Evolutionary conservation across 805 yeast species (phyloP).

Genomic region (Starmerella sp.): DNA sequence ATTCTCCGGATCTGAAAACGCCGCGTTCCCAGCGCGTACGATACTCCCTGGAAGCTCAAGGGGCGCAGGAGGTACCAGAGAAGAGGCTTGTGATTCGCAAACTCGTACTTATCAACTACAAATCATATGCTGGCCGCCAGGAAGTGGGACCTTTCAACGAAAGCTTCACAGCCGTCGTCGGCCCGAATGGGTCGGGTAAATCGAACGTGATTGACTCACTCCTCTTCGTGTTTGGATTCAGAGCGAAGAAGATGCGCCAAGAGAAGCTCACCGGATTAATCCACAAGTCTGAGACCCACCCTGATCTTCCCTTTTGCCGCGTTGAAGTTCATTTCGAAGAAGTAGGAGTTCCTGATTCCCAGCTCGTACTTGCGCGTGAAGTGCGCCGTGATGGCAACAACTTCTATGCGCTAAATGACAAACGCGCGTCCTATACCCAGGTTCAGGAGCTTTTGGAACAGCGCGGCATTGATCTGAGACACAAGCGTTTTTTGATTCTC

Average conservation of each 20-base stretch:
- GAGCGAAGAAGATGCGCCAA: slow-evolving; percentile 95
- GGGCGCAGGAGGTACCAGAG: neutral
- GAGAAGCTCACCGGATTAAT: slow-evolving; percentile 84
- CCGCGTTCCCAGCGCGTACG: slow-evolving; percentile 2
- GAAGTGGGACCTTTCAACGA: slow-evolving; percentile 88
- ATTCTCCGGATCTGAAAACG: slow-evolving; percentile 1
- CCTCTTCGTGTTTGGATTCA: slow-evolving; percentile 91
- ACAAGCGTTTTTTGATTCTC: slow-evolving; percentile 81
- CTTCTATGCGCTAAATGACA: slow-evolving; percentile 62
- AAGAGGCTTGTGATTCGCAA: slow-evolving; percentile 60
- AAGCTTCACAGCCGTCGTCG: slow-evolving; percentile 93
- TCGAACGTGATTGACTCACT: slow-evolving; percentile 95
- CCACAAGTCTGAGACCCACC: slow-evolving; percentile 72
- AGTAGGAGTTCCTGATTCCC: slow-evolving; percentile 41
- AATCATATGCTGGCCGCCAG: slow-evolving; percentile 90
- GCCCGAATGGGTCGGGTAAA: slow-evolving; percentile 97
- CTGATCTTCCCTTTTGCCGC: slow-evolving; percentile 59
- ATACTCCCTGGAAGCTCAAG: neutral
- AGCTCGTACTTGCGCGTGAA: slow-evolving; percentile 62
- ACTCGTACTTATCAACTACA: slow-evolving; percentile 71
- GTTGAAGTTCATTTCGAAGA: slow-evolving; percentile 79
- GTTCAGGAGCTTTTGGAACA: slow-evolving; percentile 64
- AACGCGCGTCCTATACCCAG: slow-evolving; percentile 58
- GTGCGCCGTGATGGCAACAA: slow-evolving; percentile 47
- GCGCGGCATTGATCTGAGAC: slow-evolving; percentile 88